Evolutionary conservation across 2,329 filamentous ascomycete species (phyloP), one percentile per base, ranked within the genome.

Genomic region (Hymenoscyphus albidus): DNA sequence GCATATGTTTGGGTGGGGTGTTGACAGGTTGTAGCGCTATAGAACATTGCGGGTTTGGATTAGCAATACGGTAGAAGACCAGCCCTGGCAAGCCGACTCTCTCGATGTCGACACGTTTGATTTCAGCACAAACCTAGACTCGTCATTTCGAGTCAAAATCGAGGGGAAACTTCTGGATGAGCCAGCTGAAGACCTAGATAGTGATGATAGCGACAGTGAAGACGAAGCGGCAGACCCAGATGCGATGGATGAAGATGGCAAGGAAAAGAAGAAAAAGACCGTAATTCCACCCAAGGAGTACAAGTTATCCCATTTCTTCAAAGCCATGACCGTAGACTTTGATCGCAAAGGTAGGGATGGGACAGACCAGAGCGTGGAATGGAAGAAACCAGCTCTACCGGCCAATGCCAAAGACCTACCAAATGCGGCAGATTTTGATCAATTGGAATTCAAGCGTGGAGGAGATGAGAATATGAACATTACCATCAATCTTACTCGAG

Each of bases 401-500:
- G 73, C 81, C 70, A 79, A 82, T 76, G 66, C 80, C 74, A 73
- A 76, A n/a, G 79, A 81, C 68, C 76, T 83, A 1, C 78, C 85
- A 48, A 81, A 87, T 39, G 86, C 87, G 39, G 85, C 87, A 56
- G 92, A 96, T 73, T 97, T 98, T 73, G 95, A 97, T 78, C 90
- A 91, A 74, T 81, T 99, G 56, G 90, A 93, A 55, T 98, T 99
- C 76, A 92, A 96, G 80, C 87, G 95, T 62, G 92, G 90, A 72
- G 90, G 92, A 40, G 95, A 99, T 75, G 93, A 97, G 76, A 97
- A 96, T 71, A 83, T 91, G 70, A 97, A 97, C 75, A 88, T 97
- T 70, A 93, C 88, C 12, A 90, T 99, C 78, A 96, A 93, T 73
- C 83, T 99, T 40, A 85, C 86, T 68, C 85, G 92, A 14, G 91